phyloP scores from a whole-genome alignment of 2,329 filamentous ascomycete genomes.

The Xylariaceae sp. region DNA sequence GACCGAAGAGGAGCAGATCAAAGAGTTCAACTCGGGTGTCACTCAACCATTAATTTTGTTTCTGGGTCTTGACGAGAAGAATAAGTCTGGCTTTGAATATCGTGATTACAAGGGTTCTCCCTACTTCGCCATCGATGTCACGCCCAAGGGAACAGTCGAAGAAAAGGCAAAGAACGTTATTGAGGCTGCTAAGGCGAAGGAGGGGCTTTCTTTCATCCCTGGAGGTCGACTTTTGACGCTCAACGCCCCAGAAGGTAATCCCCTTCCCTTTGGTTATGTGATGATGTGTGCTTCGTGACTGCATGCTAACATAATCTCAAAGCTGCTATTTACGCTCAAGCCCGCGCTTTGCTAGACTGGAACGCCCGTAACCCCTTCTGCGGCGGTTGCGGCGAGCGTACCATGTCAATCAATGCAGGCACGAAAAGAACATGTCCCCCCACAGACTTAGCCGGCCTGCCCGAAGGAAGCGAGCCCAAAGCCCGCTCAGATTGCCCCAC shows the following conservation, averaged over 20 bases:
- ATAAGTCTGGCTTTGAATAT: conserved; percentile 50
- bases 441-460: conserved; percentile 53
- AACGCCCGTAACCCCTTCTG: conserved; percentile 91
- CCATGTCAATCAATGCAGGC: conserved; percentile 72
- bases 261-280: not conserved
- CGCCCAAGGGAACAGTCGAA: conserved; percentile 61
- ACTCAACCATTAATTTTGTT: conserved; percentile 74
- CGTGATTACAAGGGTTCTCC: conserved; percentile 74
- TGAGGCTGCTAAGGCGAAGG: conserved; percentile 51
- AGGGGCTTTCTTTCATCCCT: conserved; percentile 62
- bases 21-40: conserved; percentile 67
- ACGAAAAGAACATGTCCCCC: conserved; percentile 78
- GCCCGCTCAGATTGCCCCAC: conserved; percentile 72
- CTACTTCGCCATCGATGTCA: conserved; percentile 87
- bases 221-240: conserved; percentile 47
- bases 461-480: conserved; percentile 37
- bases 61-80: conserved; percentile 71
- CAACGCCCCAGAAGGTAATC: conserved; percentile 44
- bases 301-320: conserved; percentile 5
- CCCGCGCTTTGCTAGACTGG: conserved; percentile 87
- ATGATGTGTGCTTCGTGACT: not conserved
- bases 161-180: conserved; percentile 61
- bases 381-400: conserved; percentile 79
- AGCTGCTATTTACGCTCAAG: conserved; percentile 90
- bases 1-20: conserved; percentile 68